Conservation (phyloP, 768 basidiomycete species). For the Scleroderma bovista region DNA sequence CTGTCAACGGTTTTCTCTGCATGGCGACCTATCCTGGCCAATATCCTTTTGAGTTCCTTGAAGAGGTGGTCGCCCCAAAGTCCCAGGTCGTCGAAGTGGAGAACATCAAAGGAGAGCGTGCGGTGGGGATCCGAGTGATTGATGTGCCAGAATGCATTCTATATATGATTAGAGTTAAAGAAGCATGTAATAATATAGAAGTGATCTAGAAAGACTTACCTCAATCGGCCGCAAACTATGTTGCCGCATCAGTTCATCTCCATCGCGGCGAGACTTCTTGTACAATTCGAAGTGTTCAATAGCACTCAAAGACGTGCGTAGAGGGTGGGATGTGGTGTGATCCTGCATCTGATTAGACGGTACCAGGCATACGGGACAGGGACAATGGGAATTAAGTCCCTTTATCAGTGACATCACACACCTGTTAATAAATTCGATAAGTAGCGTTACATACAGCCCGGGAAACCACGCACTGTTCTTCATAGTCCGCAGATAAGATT, state of each 20-base stretch:
- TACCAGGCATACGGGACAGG: conserved; percentile 35
- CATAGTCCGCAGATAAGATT: conserved; percentile 37
- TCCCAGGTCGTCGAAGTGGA: conserved; percentile 32
- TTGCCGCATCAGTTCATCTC: too few relatives aligned
- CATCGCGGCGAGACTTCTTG: too few relatives aligned
- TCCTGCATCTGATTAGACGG: too few relatives aligned
- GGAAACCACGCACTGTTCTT: conserved; percentile 46
- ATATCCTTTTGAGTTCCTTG: not conserved
- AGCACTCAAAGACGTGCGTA: too few relatives aligned
- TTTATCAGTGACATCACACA: conserved; percentile 32
- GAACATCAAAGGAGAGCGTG: conserved; percentile 32
- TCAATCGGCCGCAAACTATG: too few relatives aligned
- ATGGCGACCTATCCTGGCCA: not conserved
- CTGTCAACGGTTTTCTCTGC: not conserved
- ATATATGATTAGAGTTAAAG: too few relatives aligned
- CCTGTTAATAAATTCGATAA: conserved; percentile 17
- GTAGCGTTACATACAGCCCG: too few relatives aligned
- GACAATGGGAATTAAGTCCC: conserved; percentile 20
- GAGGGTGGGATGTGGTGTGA: too few relatives aligned
- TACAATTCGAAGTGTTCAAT: too few relatives aligned
- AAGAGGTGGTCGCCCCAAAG: conserved; percentile 27
- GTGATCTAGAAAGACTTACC: too few relatives aligned
- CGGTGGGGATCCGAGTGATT: conserved; percentile 30
- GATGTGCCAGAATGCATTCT: conserved; percentile 39
- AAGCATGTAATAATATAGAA: too few relatives aligned